These are phyloP conservation scores for Pythium oligandrum DNA, from an alignment of 352 stramenopile genomes.

Conservation along the genomic window DNA sequence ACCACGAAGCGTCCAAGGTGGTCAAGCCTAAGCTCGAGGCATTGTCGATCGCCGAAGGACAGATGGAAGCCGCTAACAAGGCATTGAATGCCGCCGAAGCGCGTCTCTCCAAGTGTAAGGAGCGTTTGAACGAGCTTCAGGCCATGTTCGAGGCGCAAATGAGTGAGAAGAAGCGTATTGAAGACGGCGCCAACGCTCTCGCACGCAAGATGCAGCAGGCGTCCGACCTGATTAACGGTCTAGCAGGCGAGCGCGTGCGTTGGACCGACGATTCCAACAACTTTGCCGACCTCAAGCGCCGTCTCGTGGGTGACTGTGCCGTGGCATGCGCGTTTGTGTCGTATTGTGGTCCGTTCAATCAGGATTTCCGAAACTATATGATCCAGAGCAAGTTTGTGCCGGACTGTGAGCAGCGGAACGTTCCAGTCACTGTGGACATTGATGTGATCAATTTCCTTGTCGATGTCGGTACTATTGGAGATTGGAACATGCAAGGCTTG, in stretches of 20 bases:
- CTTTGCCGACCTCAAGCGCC: slow-evolving; percentile 95
- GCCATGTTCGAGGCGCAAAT: slow-evolving; percentile 97
- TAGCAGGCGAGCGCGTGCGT: slow-evolving; percentile 93
- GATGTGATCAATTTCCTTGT: slow-evolving; percentile 97
- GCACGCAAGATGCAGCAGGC: slow-evolving; percentile 98
- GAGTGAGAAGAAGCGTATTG: slow-evolving; percentile 95
- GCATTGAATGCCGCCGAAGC: slow-evolving; percentile 90
- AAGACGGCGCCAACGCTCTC: slow-evolving; percentile 93
- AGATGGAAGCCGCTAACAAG: slow-evolving; percentile 98
- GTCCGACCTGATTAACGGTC: slow-evolving; percentile 94
- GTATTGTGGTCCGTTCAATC: slow-evolving; percentile 98
- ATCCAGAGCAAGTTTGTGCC: slow-evolving; percentile 95
- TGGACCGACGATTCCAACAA: slow-evolving; percentile 98
- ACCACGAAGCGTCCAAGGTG: slow-evolving; percentile 98
- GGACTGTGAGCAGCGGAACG: slow-evolving; percentile 89
- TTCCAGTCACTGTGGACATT: slow-evolving; percentile 94
- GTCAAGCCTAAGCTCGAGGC: slow-evolving; percentile 98
- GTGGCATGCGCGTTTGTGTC: slow-evolving; percentile 97
- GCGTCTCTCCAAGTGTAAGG: slow-evolving; percentile 92
- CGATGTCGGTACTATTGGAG: slow-evolving; percentile 96
- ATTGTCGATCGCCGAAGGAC: slow-evolving; percentile 92
- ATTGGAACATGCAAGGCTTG: slow-evolving; percentile 98
- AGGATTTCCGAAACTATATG: slow-evolving; percentile 96
- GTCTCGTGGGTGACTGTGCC: slow-evolving; percentile 96
- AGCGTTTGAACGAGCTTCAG: slow-evolving; percentile 93